Evolutionary conservation across 371 early-diverging fungal genomes (phyloP), one percentile per base, ranked within the genome.

Genomic region (Circinella umbellata): DNA sequence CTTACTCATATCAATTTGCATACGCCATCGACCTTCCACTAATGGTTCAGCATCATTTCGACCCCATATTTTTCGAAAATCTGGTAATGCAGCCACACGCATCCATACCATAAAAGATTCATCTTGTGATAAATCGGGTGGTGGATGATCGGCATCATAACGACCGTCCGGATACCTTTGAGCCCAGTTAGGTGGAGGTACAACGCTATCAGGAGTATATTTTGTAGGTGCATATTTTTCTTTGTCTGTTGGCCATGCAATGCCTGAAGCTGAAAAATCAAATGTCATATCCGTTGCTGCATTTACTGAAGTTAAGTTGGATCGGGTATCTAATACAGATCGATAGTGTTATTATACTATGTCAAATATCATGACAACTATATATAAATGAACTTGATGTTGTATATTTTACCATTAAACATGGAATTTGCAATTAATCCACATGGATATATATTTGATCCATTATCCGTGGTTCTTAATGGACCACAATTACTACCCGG

Each of bases 41-140:
- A 94, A 81, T 17, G 71, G 71, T 3, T 86, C 82, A n/a, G 76
- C 60, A 53, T 89, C 88, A 67, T 88, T 91, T 74, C 89, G 85
- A 27, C 93, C 96, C 88, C 96, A 99, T 47, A 99, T 84, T 81
- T 99, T 99, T 60, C 98, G 89, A 81, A 99, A 99, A 63, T 90
- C 95, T 53, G 99, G 98, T 67, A 99, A 84, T 0, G 98, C 98
- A 8, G 98, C 95, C 0, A 95, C 92, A 57, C 97, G 91, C 96
- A 99, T 98, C 99, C 99, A 99, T n/a, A 99, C 99, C 80, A 95
- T 93, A 72, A 99, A 93, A 57, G 92, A 86, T 81, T 98, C 94
- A 81, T 91, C 86, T 15, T 70, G 73, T 11, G 83, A 73, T 35
- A 93, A 75, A 64, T 95, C 88, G 7, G 94, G 95, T 37, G 93